Evolutionary conservation across 2,329 filamentous ascomycete species (phyloP).

Genomic region (Curvularia eragrostidis): DNA sequence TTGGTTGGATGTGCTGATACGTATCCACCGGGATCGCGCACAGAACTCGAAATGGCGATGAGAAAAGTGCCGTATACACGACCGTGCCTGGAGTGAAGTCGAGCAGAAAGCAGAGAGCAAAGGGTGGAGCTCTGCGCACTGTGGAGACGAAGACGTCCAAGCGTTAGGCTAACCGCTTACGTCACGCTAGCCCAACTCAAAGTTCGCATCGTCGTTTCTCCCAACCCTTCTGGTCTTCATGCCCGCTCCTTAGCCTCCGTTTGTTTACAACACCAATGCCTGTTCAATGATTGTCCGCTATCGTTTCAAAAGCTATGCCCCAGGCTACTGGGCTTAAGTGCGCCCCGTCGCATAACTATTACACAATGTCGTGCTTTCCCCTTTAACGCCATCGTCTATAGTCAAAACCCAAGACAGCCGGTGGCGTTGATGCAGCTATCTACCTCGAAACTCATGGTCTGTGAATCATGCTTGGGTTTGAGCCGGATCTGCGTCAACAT

Average conservation of each 20-base stretch:
- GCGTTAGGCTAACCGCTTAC: background rate
- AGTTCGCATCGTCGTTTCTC: constrained; percentile 8
- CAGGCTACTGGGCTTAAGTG: background rate
- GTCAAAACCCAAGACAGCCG: background rate
- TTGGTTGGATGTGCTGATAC: background rate
- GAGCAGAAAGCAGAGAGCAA: background rate
- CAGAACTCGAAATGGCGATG: background rate
- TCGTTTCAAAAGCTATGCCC: background rate
- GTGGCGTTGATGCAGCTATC: background rate
- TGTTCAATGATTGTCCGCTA: background rate
- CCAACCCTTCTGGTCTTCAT: background rate
- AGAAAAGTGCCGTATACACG: background rate
- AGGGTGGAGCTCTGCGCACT: background rate
- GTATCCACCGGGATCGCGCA: background rate
- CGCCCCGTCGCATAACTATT: background rate
- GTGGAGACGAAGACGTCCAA: background rate
- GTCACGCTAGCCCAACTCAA: background rate
- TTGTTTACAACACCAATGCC: background rate
- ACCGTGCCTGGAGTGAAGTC: background rate
- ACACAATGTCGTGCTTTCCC: background rate
- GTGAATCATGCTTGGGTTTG: background rate
- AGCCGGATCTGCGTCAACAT: background rate
- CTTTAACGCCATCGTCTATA: background rate
- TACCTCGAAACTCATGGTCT: constrained; percentile 1
- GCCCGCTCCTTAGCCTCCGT: background rate